A percentile compares a stretch with the other conserved stretches of the same genome.
Evolutionary conservation across 495 filamentous ascomycete genomes (phyloP).

Genomic region (Xylaria telfairii): DNA sequence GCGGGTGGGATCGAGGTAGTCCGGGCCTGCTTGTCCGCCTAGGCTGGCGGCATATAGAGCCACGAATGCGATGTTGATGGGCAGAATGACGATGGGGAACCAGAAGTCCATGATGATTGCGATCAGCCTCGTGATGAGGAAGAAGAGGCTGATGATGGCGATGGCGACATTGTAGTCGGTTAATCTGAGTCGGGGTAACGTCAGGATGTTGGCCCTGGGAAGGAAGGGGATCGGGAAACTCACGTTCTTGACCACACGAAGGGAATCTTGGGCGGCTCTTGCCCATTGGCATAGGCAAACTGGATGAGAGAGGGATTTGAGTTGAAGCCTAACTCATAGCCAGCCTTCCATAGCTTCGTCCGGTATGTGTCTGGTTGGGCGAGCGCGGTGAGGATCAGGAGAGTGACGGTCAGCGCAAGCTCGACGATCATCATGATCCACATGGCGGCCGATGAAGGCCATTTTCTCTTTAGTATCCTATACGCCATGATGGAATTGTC

Average conservation of each 20-base stretch:
- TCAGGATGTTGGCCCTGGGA: slow-evolving; percentile 24
- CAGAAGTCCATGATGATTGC: slow-evolving; percentile 75
- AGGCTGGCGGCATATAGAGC: slow-evolving; percentile 71
- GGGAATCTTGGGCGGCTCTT: slow-evolving; percentile 66
- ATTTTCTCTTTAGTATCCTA: slow-evolving; percentile 57
- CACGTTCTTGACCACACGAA: slow-evolving; percentile 86
- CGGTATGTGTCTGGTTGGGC: slow-evolving; percentile 80
- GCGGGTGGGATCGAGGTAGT: slow-evolving; percentile 75
- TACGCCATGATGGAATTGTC: slow-evolving; percentile 46
- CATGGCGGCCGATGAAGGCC: slow-evolving; percentile 69
- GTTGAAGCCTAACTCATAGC: slow-evolving; percentile 80
- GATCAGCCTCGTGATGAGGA: slow-evolving; percentile 68
- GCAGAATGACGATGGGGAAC: slow-evolving; percentile 68
- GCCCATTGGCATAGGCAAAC: slow-evolving; percentile 80
- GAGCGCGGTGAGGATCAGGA: slow-evolving; percentile 81
- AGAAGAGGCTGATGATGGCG: slow-evolving; percentile 74
- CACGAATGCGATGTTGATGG: slow-evolving; percentile 63
- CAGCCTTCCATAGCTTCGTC: slow-evolving; percentile 81
- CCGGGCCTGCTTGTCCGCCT: slow-evolving; percentile 77
- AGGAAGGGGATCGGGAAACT: slow-evolving; percentile 41
- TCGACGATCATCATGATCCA: slow-evolving; percentile 73
- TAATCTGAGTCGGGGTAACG: slow-evolving; percentile 55
- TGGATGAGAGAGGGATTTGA: slow-evolving; percentile 74
- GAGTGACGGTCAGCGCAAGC: slow-evolving; percentile 68
- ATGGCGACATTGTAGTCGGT: slow-evolving; percentile 85